Conservation (phyloP, 306 rosid genomes). For the Vachellia collinsii region DNA sequence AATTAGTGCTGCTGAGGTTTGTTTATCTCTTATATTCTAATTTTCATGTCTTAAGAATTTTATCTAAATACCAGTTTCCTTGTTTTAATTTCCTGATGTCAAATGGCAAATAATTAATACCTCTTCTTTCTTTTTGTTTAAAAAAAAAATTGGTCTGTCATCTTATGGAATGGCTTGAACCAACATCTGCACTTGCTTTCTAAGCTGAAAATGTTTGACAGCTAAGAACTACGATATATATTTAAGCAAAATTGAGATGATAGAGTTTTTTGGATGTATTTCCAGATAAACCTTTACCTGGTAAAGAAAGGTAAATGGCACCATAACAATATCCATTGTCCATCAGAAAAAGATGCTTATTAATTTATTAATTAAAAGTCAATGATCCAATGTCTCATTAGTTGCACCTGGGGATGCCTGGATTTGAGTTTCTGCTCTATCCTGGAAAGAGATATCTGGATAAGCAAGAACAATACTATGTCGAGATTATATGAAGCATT, state of each 20-base stretch:
- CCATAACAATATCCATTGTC: background rate
- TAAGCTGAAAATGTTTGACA: background rate
- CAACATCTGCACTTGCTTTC: background rate
- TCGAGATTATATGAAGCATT: background rate
- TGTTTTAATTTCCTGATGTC: background rate
- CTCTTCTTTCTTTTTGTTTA: background rate
- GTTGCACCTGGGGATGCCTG: background rate
- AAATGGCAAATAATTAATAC: background rate
- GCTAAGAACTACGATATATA: background rate
- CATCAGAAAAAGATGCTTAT: background rate
- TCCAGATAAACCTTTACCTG: background rate
- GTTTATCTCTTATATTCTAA: slow-evolving; percentile 35
- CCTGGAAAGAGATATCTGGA: background rate
- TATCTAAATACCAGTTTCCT: background rate
- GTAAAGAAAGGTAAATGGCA: background rate
- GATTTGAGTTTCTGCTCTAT: slow-evolving; percentile 10
- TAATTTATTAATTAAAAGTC: too few relatives aligned
- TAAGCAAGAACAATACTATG: background rate
- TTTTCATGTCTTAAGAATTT: slow-evolving; percentile 8
- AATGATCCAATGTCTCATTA: background rate
- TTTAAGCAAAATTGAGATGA: background rate
- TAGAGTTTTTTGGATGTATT: background rate
- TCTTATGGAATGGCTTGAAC: slow-evolving; percentile 14
- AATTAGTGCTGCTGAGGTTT: slow-evolving; percentile 99
- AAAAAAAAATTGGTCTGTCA: background rate